These are phyloP conservation scores for Hypoxylon sp. DNA, from an alignment of 2,329 filamentous ascomycete species.

Conservation along the genomic window DNA sequence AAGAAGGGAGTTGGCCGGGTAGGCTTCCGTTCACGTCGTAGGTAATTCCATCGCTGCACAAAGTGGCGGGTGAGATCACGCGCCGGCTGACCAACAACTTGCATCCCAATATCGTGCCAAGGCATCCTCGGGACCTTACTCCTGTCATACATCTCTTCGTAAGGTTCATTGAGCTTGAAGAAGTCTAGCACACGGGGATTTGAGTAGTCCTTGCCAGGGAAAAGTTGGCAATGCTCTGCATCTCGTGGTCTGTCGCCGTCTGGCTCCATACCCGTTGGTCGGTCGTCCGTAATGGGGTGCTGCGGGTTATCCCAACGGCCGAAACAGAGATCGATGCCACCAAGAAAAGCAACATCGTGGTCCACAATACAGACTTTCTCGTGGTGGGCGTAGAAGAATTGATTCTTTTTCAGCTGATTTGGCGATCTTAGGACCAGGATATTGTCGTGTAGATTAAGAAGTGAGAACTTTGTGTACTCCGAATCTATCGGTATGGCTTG, in stretches of 20 bases:
- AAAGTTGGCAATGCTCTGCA: slow-evolving; percentile 93
- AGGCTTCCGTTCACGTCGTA: slow-evolving; percentile 91
- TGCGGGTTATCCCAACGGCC: slow-evolving; percentile 97
- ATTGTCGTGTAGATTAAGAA: slow-evolving; percentile 95
- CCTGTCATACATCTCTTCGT: slow-evolving; percentile 99
- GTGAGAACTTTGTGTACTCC: slow-evolving; percentile 96
- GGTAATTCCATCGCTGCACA: slow-evolving; percentile 98
- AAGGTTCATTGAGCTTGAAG: slow-evolving; percentile 91
- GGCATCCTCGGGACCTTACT: slow-evolving; percentile 92
- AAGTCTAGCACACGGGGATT: slow-evolving; percentile 97
- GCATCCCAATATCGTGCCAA: slow-evolving; percentile 99
- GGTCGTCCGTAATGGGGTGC: slow-evolving; percentile 91
- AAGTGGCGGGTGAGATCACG: slow-evolving; percentile 96
- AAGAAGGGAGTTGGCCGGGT: slow-evolving; percentile 94
- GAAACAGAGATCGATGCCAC: slow-evolving; percentile 96
- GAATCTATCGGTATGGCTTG: slow-evolving; percentile 98
- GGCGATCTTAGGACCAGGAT: slow-evolving; percentile 96
- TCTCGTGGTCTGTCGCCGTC: slow-evolving; percentile 81
- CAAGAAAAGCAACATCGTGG: slow-evolving; percentile 94
- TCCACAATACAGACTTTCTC: slow-evolving; percentile 98
- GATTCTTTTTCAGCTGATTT: slow-evolving; percentile 98
- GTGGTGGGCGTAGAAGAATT: slow-evolving; percentile 99
- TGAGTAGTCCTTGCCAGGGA: slow-evolving; percentile 98
- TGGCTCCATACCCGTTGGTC: slow-evolving; percentile 92
- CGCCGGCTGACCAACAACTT: slow-evolving; percentile 95